phyloP scores from a whole-genome alignment of 768 basidiomycete genomes.

The Sistotremastrum niveocremeum region DNA sequence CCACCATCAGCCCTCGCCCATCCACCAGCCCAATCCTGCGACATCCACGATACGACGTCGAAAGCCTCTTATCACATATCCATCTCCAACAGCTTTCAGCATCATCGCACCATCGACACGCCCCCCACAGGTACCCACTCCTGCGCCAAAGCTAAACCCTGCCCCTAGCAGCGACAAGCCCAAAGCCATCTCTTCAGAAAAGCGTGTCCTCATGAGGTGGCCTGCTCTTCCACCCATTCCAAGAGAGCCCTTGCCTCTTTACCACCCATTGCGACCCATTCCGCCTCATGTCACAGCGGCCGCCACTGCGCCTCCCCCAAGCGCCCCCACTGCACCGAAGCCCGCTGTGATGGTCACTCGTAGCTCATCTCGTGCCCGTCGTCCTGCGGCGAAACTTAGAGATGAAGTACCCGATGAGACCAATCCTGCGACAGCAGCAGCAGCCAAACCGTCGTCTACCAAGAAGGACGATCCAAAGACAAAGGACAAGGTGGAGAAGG shows the following conservation, averaged over 20 bases:
- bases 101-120: neutral
- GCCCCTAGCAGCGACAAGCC: neutral
- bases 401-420: slow-evolving; percentile 25
- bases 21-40: neutral
- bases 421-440: slow-evolving; percentile 13
- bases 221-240: neutral
- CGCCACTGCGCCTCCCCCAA: neutral
- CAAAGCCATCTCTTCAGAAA: no score
- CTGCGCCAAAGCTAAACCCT: neutral
- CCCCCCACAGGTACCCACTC: neutral
- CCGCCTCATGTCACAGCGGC: neutral
- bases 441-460: no score
- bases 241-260: slow-evolving; percentile 3
- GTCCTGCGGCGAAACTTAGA: slow-evolving; percentile 35
- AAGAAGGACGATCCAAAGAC: no score
- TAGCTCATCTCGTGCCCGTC: slow-evolving; percentile 31
- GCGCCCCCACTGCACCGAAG: neutral
- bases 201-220: no score
- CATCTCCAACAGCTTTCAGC: neutral
- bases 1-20: neutral
- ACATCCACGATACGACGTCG: neutral
- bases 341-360: slow-evolving; percentile 10
- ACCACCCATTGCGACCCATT: slow-evolving; percentile 4
- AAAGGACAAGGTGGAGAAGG: no score
- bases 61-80: neutral